A percentile compares a stretch with the other conserved stretches of the same genome.
These are phyloP conservation scores for Shiraia bambusicola DNA, from an alignment of 2,329 filamentous ascomycete species.

Conservation along the genomic window DNA sequence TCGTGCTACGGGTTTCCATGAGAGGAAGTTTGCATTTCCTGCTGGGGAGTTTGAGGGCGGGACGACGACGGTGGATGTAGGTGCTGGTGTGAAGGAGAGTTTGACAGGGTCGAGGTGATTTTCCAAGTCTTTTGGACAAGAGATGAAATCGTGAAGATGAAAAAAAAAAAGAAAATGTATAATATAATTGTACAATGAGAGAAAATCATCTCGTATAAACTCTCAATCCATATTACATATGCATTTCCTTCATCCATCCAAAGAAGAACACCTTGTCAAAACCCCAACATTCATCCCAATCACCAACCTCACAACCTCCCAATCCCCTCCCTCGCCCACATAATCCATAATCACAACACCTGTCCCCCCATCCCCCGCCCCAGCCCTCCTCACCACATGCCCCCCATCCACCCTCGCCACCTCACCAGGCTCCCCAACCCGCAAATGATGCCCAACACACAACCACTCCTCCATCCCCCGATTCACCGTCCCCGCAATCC, in stretches of 20 bases:
- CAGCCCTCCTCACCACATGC: slow-evolving; percentile 49
- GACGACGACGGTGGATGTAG: slow-evolving; percentile 27
- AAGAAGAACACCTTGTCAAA: slow-evolving; percentile 15
- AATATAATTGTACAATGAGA: slow-evolving; percentile 2
- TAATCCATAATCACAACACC: slow-evolving; percentile 92
- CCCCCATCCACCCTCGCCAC: slow-evolving; percentile 15
- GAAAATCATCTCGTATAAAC: slow-evolving; percentile 36
- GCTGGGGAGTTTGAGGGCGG: slow-evolving; percentile 11
- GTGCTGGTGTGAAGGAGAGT: slow-evolving; percentile 31
- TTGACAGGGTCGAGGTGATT: slow-evolving; percentile 11
- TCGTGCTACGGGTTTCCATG: slow-evolving; percentile 26
- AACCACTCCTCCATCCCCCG: slow-evolving; percentile 66
- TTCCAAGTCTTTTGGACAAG: too few relatives aligned
- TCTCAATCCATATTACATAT: neutral
- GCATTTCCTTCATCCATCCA: neutral
- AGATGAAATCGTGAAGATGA: neutral
- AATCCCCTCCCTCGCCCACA: slow-evolving; percentile 84
- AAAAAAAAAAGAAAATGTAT: neutral
- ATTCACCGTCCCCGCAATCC: slow-evolving; percentile 84
- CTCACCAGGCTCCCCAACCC: slow-evolving; percentile 1
- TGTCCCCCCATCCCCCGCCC: slow-evolving; percentile 65
- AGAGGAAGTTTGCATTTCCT: slow-evolving; percentile 9
- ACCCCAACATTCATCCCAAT: slow-evolving; percentile 84
- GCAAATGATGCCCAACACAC: slow-evolving; percentile 54
- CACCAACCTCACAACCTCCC: slow-evolving; percentile 84